These are phyloP conservation scores for Suillus decipiens DNA, from an alignment of 768 basidiomycete genomes.

Conservation along the genomic window DNA sequence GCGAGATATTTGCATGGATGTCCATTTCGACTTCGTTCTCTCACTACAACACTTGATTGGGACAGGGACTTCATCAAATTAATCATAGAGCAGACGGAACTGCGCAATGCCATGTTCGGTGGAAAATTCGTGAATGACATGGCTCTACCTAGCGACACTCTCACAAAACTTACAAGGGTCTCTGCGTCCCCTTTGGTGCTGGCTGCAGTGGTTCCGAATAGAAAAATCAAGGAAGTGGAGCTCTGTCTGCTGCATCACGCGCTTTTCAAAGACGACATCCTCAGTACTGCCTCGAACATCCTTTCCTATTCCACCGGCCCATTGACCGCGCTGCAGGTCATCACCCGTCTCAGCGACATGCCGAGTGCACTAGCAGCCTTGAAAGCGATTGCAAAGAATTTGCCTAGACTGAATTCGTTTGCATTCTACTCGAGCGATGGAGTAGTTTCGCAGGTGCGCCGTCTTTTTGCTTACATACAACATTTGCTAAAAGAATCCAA, in stretches of 20 bases:
- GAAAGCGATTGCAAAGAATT: constrained; percentile 18
- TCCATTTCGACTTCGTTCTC: constrained; percentile 26
- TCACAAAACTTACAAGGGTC: constrained; percentile 25
- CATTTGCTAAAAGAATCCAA: background rate
- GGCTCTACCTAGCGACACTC: constrained; percentile 15
- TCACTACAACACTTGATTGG: constrained; percentile 27
- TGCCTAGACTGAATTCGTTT: constrained; percentile 22
- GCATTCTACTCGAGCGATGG: constrained; percentile 27
- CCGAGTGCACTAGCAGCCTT: constrained; percentile 23
- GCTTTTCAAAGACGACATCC: constrained; percentile 25
- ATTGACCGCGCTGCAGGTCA: constrained; percentile 26
- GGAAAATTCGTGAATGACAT: constrained; percentile 17
- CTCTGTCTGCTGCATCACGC: constrained; percentile 27
- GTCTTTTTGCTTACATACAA: background rate
- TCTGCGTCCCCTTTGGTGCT: constrained; percentile 29
- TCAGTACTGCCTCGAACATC: constrained; percentile 23
- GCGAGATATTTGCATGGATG: constrained; percentile 24
- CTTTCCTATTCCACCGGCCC: constrained; percentile 24
- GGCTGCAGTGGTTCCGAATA: constrained; percentile 25
- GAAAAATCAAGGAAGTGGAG: constrained; percentile 27
- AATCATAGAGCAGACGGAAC: constrained; percentile 21
- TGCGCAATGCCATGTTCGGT: constrained; percentile 26
- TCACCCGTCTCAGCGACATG: constrained; percentile 17
- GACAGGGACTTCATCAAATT: constrained; percentile 22
- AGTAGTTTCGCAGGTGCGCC: constrained; percentile 23